Conservation (phyloP, 1,284 basidiomycete genomes). For the Fomitiporia mediterranea region DNA sequence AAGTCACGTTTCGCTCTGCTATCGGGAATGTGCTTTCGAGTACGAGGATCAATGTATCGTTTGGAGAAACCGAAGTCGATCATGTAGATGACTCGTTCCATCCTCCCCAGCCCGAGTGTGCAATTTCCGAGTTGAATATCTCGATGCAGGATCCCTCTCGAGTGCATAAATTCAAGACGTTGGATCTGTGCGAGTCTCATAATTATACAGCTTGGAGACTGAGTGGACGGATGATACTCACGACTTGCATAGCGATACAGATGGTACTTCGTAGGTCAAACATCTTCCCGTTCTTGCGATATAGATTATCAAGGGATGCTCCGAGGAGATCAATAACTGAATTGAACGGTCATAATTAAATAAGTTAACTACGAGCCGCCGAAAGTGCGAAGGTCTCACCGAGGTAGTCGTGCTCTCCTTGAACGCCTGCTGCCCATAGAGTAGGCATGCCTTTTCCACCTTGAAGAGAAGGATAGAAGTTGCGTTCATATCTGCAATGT, state of each 20-base stretch:
- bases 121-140: slow-evolving; percentile 77
- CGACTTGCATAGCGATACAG: slow-evolving; percentile 69
- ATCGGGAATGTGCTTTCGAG: slow-evolving; percentile 61
- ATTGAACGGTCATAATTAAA: not conserved
- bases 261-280: slow-evolving; percentile 69
- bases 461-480: slow-evolving; percentile 63
- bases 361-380: not conserved
- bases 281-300: slow-evolving; percentile 47
- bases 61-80: slow-evolving; percentile 82
- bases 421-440: slow-evolving; percentile 55
- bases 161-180: slow-evolving; percentile 67
- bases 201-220: not conserved
- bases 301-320: slow-evolving; percentile 58
- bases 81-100: slow-evolving; percentile 66
- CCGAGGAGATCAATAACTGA: slow-evolving; percentile 66
- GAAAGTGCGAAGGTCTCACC: not conserved
- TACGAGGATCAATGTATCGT: slow-evolving; percentile 59
- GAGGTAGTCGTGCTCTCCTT: slow-evolving; percentile 64
- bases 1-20: slow-evolving; percentile 63
- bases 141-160: slow-evolving; percentile 63
- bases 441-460: slow-evolving; percentile 70
- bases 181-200: slow-evolving; percentile 45
- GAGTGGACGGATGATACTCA: slow-evolving; percentile 31
- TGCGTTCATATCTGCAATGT: slow-evolving; percentile 20
- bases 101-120: slow-evolving; percentile 51